Evolutionary conservation across 176 grass and related monocot genomes (phyloP), one percentile per base, ranked within the genome.

Genomic region (Neostapfia colusana): DNA sequence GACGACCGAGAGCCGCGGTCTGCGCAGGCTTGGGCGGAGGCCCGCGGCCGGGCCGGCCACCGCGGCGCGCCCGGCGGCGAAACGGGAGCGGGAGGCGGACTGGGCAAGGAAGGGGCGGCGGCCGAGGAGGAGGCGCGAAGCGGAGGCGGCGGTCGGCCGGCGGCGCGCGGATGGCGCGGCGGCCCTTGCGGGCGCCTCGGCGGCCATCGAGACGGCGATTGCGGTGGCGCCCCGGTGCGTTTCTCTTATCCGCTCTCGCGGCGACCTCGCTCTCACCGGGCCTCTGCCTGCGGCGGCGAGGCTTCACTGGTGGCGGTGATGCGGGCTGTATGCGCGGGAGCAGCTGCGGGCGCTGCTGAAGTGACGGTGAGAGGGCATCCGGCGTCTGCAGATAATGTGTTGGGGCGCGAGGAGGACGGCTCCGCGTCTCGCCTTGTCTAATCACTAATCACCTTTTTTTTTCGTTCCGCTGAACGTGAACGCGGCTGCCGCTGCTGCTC

Each of bases 151-250:
- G 31, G 73, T 6, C 55, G 11, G 74, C 70, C 81, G 61, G 75
- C 69, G 75, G 36, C 74, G 80, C 67, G 84, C 68, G 7, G 75
- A 51, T 20, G 64, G 45, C 16, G 78, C 66, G 45, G 67, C 48
- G 43, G 85, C 85, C 62, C 88, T 70, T 24, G 70, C 41, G 38
- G 79, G 41, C 15, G 82, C 80, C 86, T 92, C 89, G 72, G 82
- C 79, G 74, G 85, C 89, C 95, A 98, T 95, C 43, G 8, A 11
- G 31, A n/a, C n/a, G n/a, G n/a, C n/a, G n/a, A n/a, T n/a, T n/a
- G 38, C 0, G 41, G 16, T 44, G 12, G 58, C n/a, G 8, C 37
- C 25, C 12, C 43, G 15, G n/a, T 37, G 63, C 4, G 34, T 28
- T 1, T 65, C n/a, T 42, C 6, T 26, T 8, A 26, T 7, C 59